Evolutionary conservation across 805 yeast species (phyloP).

Genomic region (Cyberlindnera xylosilytica): DNA sequence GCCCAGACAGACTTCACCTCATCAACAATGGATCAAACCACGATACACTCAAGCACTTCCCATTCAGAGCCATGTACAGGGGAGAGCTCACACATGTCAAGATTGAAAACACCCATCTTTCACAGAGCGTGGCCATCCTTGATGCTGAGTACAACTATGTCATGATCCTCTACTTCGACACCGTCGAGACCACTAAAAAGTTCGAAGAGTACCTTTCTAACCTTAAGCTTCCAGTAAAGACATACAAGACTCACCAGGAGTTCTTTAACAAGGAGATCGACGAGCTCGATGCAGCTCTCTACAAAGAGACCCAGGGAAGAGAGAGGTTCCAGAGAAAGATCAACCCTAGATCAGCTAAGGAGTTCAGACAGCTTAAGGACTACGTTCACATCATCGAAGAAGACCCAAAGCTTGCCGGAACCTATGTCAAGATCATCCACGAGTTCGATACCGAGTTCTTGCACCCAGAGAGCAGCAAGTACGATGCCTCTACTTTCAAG

Average conservation of each 20-base stretch:
- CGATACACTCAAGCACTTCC: constrained; percentile 18
- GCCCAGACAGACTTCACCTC: constrained; percentile 19
- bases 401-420: constrained; percentile 9
- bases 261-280: constrained; percentile 16
- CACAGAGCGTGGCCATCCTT: constrained; percentile 16
- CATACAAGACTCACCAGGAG: constrained; percentile 6
- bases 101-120: constrained; percentile 9
- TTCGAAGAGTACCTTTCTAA: constrained; percentile 12
- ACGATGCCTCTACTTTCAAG: constrained; percentile 9
- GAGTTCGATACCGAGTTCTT: constrained; percentile 24
- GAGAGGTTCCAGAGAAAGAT: constrained; percentile 22
- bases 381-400: constrained; percentile 22
- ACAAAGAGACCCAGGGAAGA: constrained; percentile 22
- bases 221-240: constrained; percentile 7
- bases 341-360: constrained; percentile 22
- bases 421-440: constrained; percentile 15
- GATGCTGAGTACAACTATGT: constrained; percentile 25
- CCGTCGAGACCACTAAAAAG: constrained; percentile 1
- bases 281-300: constrained; percentile 22
- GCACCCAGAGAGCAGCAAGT: constrained; percentile 12
- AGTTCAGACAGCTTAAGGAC: constrained; percentile 10
- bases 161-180: constrained; percentile 19
- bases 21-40: constrained; percentile 3
- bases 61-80: constrained; percentile 22
- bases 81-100: constrained; percentile 16